phyloP scores from a whole-genome alignment of 352 stramenopile genomes.

The Thalassiosira sp. region DNA sequence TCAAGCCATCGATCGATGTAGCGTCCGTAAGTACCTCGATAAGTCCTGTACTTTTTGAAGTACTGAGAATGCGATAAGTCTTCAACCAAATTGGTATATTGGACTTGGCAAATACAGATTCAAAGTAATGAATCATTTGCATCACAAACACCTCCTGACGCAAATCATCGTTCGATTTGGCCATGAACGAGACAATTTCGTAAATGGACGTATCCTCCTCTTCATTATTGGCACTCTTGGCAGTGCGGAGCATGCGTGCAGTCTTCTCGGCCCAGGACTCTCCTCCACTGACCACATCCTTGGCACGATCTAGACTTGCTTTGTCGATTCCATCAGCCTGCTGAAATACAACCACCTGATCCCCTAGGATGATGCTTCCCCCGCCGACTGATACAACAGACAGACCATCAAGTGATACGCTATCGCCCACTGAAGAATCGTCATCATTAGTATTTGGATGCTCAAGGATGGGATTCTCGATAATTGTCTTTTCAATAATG shows the following conservation, averaged over 20 bases:
- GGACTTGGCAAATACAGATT: slow-evolving; percentile 94
- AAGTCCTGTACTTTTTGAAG: slow-evolving; percentile 92
- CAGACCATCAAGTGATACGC: slow-evolving; percentile 39
- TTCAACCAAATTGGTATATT: slow-evolving; percentile 96
- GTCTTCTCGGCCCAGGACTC: slow-evolving; percentile 81
- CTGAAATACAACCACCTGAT: slow-evolving; percentile 54
- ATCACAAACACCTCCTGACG: slow-evolving; percentile 89
- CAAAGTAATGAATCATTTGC: slow-evolving; percentile 98
- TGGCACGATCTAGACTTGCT: slow-evolving; percentile 69
- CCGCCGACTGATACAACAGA: slow-evolving; percentile 48
- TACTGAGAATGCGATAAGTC: slow-evolving; percentile 97
- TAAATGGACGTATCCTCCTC: slow-evolving; percentile 83
- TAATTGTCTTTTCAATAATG: slow-evolving; percentile 39
- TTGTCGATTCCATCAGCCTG: slow-evolving; percentile 67
- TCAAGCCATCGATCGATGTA: slow-evolving; percentile 83
- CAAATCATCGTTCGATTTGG: slow-evolving; percentile 99
- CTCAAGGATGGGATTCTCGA: slow-evolving; percentile 62
- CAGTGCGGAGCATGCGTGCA: slow-evolving; percentile 65
- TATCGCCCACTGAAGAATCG: slow-evolving; percentile 35
- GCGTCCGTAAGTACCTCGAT: slow-evolving; percentile 97
- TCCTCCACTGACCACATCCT: slow-evolving; percentile 72
- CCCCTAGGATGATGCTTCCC: slow-evolving; percentile 63
- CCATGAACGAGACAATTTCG: slow-evolving; percentile 91
- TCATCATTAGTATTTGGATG: slow-evolving; percentile 44
- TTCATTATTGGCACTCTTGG: slow-evolving; percentile 35